These are phyloP conservation scores for Ophiosphaerella herpotricha DNA, from an alignment of 2,329 filamentous ascomycete genomes.

Conservation along the genomic window DNA sequence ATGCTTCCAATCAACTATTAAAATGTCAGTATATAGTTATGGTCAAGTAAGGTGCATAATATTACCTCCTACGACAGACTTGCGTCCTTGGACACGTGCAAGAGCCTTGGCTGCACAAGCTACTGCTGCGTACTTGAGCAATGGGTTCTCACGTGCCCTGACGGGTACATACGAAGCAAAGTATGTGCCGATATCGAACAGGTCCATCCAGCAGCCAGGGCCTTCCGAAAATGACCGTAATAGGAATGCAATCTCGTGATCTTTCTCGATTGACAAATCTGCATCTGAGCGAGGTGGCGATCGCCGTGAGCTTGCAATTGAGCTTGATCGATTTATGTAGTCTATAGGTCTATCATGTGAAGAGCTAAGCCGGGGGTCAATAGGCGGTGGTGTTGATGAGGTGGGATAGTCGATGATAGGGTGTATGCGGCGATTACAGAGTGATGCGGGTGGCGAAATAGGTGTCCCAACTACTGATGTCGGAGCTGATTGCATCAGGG, in stretches of 20 bases:
- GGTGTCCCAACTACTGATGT: conserved; percentile 36
- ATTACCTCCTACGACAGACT: conserved; percentile 56
- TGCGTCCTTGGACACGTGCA: conserved; percentile 58
- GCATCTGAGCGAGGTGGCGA: conserved; percentile 27
- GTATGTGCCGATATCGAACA: conserved; percentile 61
- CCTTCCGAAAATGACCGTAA: conserved; percentile 64
- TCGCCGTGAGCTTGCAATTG: conserved; percentile 27
- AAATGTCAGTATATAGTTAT: conserved; percentile 56
- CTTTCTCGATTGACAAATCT: conserved; percentile 38
- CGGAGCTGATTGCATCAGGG: conserved; percentile 38
- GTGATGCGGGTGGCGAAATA: conserved; percentile 51
- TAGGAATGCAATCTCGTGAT: conserved; percentile 64
- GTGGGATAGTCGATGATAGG: conserved; percentile 53
- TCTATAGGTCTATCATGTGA: conserved; percentile 33
- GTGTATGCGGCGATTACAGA: conserved; percentile 57
- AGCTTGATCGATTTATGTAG: conserved; percentile 30
- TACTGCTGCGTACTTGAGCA: conserved; percentile 60
- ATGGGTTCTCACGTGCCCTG: conserved; percentile 57
- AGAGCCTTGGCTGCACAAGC: conserved; percentile 67
- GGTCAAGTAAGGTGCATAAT: conserved; percentile 55
- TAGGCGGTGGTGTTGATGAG: conserved; percentile 38
- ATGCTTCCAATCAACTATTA: conserved; percentile 61
- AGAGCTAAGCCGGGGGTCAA: conserved; percentile 42
- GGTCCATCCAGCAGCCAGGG: conserved; percentile 64
- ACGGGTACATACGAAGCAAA: conserved; percentile 65